A percentile compares a stretch with the other conserved stretches of the same genome.
Evolutionary conservation across 1,284 basidiomycete species (phyloP).

Genomic region (Cutaneotrichosporon cutaneum): DNA sequence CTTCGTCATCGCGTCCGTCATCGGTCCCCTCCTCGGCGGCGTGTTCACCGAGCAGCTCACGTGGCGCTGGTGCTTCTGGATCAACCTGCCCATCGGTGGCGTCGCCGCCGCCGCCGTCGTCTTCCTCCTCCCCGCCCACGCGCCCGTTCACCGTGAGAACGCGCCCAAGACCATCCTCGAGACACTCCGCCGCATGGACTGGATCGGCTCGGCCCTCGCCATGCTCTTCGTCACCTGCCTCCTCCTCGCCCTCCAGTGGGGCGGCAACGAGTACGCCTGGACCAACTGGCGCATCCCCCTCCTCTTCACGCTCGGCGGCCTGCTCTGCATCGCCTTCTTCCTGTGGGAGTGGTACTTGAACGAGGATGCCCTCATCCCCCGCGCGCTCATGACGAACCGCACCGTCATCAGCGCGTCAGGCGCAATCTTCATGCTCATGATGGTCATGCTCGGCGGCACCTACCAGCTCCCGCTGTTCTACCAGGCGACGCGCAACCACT

Average conservation of each 20-base stretch:
- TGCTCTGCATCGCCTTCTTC: conserved; percentile 48
- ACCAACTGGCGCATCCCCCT: conserved; percentile 46
- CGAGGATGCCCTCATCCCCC: conserved; percentile 46
- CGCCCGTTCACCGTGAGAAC: conserved; percentile 54
- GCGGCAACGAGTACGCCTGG: conserved; percentile 50
- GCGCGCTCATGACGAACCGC: conserved; percentile 41
- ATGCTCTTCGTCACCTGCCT: conserved; percentile 52
- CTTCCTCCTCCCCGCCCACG: conserved; percentile 56
- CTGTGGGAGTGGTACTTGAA: conserved; percentile 51
- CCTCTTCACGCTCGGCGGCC: conserved; percentile 52
- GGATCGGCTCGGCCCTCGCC: conserved; percentile 52
- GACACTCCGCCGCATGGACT: conserved; percentile 51
- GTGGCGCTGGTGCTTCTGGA: conserved; percentile 57
- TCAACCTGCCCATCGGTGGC: conserved; percentile 56
- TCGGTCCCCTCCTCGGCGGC: conserved; percentile 53
- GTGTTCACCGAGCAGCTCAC: conserved; percentile 55
- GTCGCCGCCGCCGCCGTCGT: conserved; percentile 49
- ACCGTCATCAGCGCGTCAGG: conserved; percentile 47
- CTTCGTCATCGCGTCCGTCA: conserved; percentile 51
- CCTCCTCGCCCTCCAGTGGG: conserved; percentile 55
- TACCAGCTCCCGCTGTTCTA: conserved; percentile 56
- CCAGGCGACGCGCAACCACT: conserved; percentile 49
- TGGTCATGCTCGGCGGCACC: conserved; percentile 51
- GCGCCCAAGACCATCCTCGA: conserved; percentile 27
- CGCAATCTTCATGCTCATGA: conserved; percentile 53